These are phyloP conservation scores for Russula sp. DNA, from an alignment of 768 basidiomycete species.

Conservation along the genomic window DNA sequence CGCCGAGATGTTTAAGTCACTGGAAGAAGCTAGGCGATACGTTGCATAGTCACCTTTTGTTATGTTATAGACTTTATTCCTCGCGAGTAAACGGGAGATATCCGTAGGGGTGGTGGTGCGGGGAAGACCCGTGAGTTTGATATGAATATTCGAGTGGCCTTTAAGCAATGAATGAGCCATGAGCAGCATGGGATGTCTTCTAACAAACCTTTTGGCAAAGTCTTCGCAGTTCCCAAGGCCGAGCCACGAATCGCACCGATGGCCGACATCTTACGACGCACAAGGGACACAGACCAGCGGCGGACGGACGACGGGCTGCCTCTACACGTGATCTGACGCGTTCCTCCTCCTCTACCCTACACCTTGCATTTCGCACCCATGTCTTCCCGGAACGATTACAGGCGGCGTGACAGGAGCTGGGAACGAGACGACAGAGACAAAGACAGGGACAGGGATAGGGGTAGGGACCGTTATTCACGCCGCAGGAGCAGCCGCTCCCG, in stretches of 20 bases:
- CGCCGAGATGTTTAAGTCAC: background rate
- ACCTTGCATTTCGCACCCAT: conserved; percentile 16
- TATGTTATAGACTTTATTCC: conserved; percentile 13
- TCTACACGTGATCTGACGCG: conserved; percentile 12
- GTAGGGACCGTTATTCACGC: conserved; percentile 17
- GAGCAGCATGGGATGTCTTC: background rate
- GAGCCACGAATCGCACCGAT: background rate
- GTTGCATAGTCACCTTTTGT: conserved; percentile 1
- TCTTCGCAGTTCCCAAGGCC: background rate
- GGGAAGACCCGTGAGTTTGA: conserved; percentile 17
- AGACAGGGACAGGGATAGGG: conserved; percentile 20
- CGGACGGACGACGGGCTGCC: background rate
- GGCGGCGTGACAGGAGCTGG: conserved; percentile 28
- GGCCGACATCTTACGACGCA: conserved; percentile 1
- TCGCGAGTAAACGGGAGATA: conserved; percentile 16
- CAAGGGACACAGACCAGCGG: background rate
- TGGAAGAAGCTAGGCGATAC: background rate
- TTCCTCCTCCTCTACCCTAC: background rate
- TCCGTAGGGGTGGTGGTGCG: conserved; percentile 17
- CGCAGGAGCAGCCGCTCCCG: conserved; percentile 23
- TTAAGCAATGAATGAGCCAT: background rate
- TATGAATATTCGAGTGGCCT: conserved; percentile 14
- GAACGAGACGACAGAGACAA: conserved; percentile 25
- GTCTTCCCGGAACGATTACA: conserved; percentile 30
- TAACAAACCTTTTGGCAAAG: background rate